A percentile compares a stretch with the other conserved stretches of the same genome.
These are phyloP conservation scores for Ceratocystiopsis sp. DNA, from an alignment of 2,329 filamentous ascomycete genomes.

Conservation along the genomic window DNA sequence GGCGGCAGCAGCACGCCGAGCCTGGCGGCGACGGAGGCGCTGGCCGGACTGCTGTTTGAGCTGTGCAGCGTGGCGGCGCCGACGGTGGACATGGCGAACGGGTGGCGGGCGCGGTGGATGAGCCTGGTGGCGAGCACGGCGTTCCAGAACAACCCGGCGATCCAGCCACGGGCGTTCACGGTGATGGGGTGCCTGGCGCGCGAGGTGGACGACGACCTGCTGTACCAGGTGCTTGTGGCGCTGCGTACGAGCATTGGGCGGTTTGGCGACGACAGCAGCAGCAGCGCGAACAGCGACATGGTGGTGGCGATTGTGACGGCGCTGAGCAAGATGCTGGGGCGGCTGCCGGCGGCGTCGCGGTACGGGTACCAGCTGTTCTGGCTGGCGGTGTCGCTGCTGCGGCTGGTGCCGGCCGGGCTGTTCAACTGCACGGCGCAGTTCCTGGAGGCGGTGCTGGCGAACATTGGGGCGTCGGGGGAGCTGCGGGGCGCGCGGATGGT, in stretches of 20 bases:
- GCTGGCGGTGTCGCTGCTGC: slow-evolving; percentile 49
- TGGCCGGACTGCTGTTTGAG: slow-evolving; percentile 46
- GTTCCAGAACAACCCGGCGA: slow-evolving; percentile 56
- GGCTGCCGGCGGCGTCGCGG: slow-evolving; percentile 47
- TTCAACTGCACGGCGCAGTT: slow-evolving; percentile 52
- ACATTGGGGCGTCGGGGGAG: slow-evolving; percentile 44
- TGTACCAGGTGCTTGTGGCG: slow-evolving; percentile 55
- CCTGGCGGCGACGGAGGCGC: slow-evolving; percentile 40
- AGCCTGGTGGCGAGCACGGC: slow-evolving; percentile 55
- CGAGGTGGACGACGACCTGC: slow-evolving; percentile 54
- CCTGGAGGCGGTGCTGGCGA: slow-evolving; percentile 45
- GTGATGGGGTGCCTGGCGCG: slow-evolving; percentile 55
- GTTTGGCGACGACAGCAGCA: slow-evolving; percentile 31
- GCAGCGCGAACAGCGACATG: slow-evolving; percentile 37
- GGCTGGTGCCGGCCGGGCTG: slow-evolving; percentile 42
- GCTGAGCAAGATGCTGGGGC: slow-evolving; percentile 54
- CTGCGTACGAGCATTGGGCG: slow-evolving; percentile 47
- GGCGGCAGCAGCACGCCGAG: slow-evolving; percentile 19
- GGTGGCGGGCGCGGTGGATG: slow-evolving; percentile 59
- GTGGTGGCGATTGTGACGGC: slow-evolving; percentile 49
- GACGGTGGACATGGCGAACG: slow-evolving; percentile 46
- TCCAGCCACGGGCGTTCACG: slow-evolving; percentile 51
- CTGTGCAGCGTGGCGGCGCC: slow-evolving; percentile 46
- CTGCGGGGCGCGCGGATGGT: slow-evolving; percentile 43
- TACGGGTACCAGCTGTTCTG: slow-evolving; percentile 55